A percentile compares a stretch with the other conserved stretches of the same genome.
phyloP scores from a whole-genome alignment of 768 basidiomycete genomes.

The Pleurotus sapidus region DNA sequence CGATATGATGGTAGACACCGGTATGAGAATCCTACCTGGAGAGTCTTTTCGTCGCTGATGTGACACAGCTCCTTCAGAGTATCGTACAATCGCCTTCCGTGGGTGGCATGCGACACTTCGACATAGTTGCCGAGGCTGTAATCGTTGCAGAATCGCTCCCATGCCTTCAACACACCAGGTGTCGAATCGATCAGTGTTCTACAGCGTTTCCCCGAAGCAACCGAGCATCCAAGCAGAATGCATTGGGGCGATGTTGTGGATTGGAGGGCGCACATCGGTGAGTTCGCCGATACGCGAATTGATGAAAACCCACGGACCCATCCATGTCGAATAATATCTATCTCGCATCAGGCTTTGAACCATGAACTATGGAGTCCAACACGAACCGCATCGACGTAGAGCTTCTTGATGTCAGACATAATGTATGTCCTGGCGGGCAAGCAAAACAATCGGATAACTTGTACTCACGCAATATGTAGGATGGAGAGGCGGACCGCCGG shows the following conservation, averaged over 20 bases:
- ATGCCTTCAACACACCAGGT: constrained; percentile 76
- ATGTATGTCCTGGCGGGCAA: too few species aligned
- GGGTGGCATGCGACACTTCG: constrained; percentile 54
- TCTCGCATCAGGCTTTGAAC: constrained; percentile 4
- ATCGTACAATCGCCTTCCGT: constrained; percentile 76
- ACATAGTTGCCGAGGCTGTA: constrained; percentile 52
- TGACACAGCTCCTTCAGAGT: constrained; percentile 69
- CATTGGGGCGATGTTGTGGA: not conserved
- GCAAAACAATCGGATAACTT: not conserved
- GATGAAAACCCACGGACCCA: constrained; percentile 38
- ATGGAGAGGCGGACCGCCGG: not conserved
- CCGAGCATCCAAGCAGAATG: not conserved
- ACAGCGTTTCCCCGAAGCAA: constrained; percentile 8
- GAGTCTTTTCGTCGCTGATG: constrained; percentile 51
- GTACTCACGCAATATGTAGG: not conserved
- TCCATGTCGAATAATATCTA: constrained; percentile 73
- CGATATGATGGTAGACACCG: not conserved
- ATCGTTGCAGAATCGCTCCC: constrained; percentile 65
- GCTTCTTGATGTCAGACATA: constrained; percentile 22
- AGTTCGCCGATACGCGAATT: constrained; percentile 5
- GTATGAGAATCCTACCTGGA: constrained; percentile 42
- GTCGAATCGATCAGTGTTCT: constrained; percentile 83
- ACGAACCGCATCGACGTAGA: constrained; percentile 55
- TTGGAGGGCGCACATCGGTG: constrained; percentile 2
- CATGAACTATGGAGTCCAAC: not conserved